Evolutionary conservation across 371 early-diverging fungal species (phyloP).

Genomic region (Mucor piriformis): DNA sequence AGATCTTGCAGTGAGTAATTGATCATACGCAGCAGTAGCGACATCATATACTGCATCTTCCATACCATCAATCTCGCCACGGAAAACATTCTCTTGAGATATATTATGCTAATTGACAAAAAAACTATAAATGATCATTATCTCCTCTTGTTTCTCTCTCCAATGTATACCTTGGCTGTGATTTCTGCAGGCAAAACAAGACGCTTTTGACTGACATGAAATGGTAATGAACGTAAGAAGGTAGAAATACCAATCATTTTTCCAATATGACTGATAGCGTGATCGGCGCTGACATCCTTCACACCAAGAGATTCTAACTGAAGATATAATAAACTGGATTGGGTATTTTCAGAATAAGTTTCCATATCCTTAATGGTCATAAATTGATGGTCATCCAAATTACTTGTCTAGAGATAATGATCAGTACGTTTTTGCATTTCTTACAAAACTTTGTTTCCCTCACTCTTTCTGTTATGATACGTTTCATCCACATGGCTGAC

Average conservation of each 20-base stretch:
- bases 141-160: background rate
- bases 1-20: conserved; percentile 75
- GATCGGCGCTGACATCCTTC: conserved; percentile 83
- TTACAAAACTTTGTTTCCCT: background rate
- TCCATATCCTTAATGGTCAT: conserved; percentile 81
- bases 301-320: conserved; percentile 87
- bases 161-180: conserved; percentile 70
- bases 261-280: conserved; percentile 89
- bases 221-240: conserved; percentile 71
- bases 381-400: conserved; percentile 70
- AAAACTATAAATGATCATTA: background rate
- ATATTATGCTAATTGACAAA: conserved; percentile 56
- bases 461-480: conserved; percentile 77
- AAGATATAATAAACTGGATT: conserved; percentile 82
- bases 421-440: conserved; percentile 4
- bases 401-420: conserved; percentile 53
- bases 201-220: conserved; percentile 66
- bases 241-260: conserved; percentile 85
- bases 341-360: conserved; percentile 86
- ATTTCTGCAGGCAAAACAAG: conserved; percentile 75
- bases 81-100: conserved; percentile 74
- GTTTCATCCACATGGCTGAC: conserved; percentile 70
- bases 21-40: conserved; percentile 82
- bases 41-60: conserved; percentile 79
- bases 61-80: conserved; percentile 66